Evolutionary conservation across 208 protist genomes (phyloP).

Genomic region (Herpetomonas tarakana): DNA sequence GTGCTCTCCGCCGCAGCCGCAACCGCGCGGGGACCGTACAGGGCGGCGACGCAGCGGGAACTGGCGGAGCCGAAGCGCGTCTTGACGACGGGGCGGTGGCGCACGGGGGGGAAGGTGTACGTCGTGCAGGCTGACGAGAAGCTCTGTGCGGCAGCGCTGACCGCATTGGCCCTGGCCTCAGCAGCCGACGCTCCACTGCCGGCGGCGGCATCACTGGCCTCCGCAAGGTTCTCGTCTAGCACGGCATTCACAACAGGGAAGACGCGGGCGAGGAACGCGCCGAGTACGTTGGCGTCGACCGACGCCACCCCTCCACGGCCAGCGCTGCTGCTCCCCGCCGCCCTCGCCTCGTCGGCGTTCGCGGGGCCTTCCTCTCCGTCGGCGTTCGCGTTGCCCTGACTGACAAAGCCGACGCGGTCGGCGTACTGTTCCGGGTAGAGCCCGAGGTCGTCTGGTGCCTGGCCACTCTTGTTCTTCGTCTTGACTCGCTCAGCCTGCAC

Average conservation of each 20-base stretch:
- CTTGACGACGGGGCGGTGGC: conserved; percentile 48
- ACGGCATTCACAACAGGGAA: conserved; percentile 66
- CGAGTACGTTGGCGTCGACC: conserved; percentile 53
- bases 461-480: conserved; percentile 22
- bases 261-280: conserved; percentile 52
- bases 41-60: conserved; percentile 36
- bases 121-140: conserved; percentile 57
- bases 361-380: conserved; percentile 3
- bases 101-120: conserved; percentile 40
- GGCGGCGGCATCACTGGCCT: conserved; percentile 9
- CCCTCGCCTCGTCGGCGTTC: not conserved
- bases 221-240: conserved; percentile 61
- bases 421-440: conserved; percentile 69
- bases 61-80: conserved; percentile 44
- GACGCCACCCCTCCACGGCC: conserved; percentile 10
- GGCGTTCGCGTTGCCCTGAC: not conserved
- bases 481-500: conserved; percentile 69
- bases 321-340: not conserved
- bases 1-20: conserved; percentile 9
- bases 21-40: conserved; percentile 53
- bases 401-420: conserved; percentile 26
- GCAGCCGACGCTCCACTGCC: conserved; percentile 9
- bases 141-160: conserved; percentile 35
- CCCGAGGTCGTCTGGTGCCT: conserved; percentile 71
- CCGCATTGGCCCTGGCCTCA: conserved; percentile 7